Evolutionary conservation across 371 early-diverging fungal species (phyloP).

Genomic region (Caulochytrium protostelioides): DNA sequence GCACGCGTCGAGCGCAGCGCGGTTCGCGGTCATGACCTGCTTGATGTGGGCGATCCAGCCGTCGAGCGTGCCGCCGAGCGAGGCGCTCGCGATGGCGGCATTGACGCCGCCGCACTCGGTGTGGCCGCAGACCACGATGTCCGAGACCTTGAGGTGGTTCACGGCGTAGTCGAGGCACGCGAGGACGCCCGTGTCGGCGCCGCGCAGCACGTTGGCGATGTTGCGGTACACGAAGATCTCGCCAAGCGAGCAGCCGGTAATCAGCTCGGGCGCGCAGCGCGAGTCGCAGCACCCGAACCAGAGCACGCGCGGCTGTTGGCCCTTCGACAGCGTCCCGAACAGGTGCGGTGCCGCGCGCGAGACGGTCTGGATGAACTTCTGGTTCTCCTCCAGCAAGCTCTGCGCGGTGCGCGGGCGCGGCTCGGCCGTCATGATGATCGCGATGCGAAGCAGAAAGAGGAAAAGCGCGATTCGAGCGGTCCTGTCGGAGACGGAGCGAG

Average conservation of each 20-base stretch:
- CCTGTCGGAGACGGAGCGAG: too few species aligned
- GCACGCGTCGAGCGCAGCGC: too few species aligned
- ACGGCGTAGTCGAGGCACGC: constrained; percentile 19
- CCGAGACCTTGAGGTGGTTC: constrained; percentile 10
- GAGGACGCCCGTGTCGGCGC: constrained; percentile 10
- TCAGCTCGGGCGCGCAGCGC: constrained; percentile 16
- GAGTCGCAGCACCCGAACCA: constrained; percentile 20
- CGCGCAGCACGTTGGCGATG: constrained; percentile 15
- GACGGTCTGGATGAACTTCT: too few species aligned
- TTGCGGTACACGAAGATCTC: constrained; percentile 19
- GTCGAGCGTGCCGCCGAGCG: too few species aligned
- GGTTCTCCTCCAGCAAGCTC: too few species aligned
- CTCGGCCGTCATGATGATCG: too few species aligned
- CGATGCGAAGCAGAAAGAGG: too few species aligned
- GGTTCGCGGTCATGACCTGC: too few species aligned
- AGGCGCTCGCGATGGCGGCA: constrained; percentile 10
- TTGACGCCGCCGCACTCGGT: constrained; percentile 15
- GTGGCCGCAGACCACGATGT: constrained; percentile 17
- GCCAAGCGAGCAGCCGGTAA: constrained; percentile 19
- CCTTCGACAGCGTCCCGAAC: constrained; percentile 8
- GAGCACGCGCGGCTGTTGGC: constrained; percentile 13
- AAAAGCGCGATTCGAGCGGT: too few species aligned
- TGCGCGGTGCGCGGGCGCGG: too few species aligned
- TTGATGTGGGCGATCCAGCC: too few species aligned
- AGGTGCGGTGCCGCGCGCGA: too few species aligned